Conservation (phyloP, 306 rosid species). For the Biancaea sappan region DNA sequence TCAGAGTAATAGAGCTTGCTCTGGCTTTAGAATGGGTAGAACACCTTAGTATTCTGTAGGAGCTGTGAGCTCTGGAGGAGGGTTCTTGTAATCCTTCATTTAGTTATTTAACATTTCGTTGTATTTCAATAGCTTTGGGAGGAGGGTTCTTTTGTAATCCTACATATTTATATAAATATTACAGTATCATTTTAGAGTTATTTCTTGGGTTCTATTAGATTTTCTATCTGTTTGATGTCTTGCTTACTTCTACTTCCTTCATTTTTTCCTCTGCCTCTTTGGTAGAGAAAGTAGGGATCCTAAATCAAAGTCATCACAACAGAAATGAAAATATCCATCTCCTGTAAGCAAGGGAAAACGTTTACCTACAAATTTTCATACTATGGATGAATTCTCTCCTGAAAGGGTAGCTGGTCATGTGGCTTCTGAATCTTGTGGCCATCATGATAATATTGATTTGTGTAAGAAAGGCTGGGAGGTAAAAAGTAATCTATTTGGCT, state of each 20-base stretch:
- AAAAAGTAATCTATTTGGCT: slow-evolving; percentile 42
- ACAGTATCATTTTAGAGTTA: too few species aligned
- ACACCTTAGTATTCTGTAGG: too few species aligned
- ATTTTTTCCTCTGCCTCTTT: slow-evolving; percentile 17
- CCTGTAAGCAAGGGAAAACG: slow-evolving; percentile 42
- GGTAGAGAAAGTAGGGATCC: slow-evolving; percentile 49
- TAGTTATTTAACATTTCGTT: too few species aligned
- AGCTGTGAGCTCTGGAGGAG: too few species aligned
- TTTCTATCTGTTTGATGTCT: slow-evolving; percentile 20
- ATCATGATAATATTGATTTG: slow-evolving; percentile 37
- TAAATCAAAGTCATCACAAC: slow-evolving; percentile 45
- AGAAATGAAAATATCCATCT: slow-evolving; percentile 44
- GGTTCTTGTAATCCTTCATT: too few species aligned
- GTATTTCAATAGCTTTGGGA: too few species aligned
- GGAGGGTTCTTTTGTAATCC: too few species aligned
- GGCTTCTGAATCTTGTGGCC: slow-evolving; percentile 37
- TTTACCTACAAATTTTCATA: slow-evolving; percentile 43
- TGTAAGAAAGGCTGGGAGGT: slow-evolving; percentile 46
- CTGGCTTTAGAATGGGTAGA: too few species aligned
- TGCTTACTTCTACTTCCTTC: not conserved
- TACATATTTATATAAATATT: too few species aligned
- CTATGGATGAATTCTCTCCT: slow-evolving; percentile 47
- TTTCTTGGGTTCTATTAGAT: too few species aligned
- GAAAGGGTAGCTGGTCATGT: slow-evolving; percentile 42
- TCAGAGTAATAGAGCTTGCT: too few species aligned